Evolutionary conservation across 1,284 basidiomycete species (phyloP).

Genomic region (Schizophyllum commune): DNA sequence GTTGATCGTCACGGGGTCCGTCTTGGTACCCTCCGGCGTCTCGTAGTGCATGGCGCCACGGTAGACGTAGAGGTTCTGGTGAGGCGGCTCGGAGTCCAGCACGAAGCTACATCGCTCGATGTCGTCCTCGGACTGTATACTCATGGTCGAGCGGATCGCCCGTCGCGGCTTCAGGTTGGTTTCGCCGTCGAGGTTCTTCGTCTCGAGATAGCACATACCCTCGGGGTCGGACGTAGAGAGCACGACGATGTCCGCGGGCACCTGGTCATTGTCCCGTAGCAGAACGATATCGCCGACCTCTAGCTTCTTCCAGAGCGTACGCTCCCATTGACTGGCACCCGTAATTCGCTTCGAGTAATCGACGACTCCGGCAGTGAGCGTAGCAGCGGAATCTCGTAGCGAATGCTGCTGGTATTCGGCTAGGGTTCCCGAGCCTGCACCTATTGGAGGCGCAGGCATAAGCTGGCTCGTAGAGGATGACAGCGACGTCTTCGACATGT

Average conservation of each 20-base stretch:
- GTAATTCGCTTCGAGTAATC: conserved; percentile 65
- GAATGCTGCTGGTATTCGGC: conserved; percentile 49
- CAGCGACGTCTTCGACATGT: conserved; percentile 26
- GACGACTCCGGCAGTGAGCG: conserved; percentile 51
- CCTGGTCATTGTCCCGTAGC: conserved; percentile 88
- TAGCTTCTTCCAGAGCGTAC: conserved; percentile 97
- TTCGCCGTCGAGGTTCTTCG: conserved; percentile 95
- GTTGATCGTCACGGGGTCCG: conserved; percentile 79
- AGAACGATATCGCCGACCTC: conserved; percentile 96
- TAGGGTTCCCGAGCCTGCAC: conserved; percentile 29
- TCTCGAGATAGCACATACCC: conserved; percentile 84
- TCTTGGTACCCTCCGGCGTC: conserved; percentile 40
- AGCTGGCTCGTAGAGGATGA: conserved; percentile 8
- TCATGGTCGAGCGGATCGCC: conserved; percentile 70
- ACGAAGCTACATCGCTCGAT: conserved; percentile 81
- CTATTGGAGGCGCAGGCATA: conserved; percentile 14
- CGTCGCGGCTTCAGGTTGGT: conserved; percentile 91
- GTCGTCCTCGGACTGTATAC: conserved; percentile 84
- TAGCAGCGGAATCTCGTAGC: conserved; percentile 32
- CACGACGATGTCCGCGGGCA: conserved; percentile 67
- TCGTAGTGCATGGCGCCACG: conserved; percentile 75
- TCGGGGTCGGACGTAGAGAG: conserved; percentile 83
- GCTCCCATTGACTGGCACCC: conserved; percentile 84
- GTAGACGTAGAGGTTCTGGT: conserved; percentile 90
- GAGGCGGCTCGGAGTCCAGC: conserved; percentile 89